Evolutionary conservation across 306 rosid genomes (phyloP).

Genomic region (Trichosanthes cucumerina): DNA sequence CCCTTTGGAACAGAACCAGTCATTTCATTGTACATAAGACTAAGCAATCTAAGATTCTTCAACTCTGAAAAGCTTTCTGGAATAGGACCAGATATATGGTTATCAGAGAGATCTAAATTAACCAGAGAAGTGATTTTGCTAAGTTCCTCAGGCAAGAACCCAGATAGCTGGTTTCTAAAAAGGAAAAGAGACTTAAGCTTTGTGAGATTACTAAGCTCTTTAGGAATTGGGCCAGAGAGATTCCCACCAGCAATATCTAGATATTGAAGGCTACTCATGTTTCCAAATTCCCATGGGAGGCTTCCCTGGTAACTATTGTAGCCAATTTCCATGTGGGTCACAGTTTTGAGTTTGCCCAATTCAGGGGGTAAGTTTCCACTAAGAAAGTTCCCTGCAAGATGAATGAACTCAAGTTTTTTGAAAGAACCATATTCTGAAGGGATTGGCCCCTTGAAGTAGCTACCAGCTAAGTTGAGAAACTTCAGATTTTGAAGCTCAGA

Average conservation of each 20-base stretch:
- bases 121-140: conserved; percentile 34
- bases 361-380: conserved; percentile 61
- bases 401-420: conserved; percentile 64
- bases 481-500: conserved; percentile 43
- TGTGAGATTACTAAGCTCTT: conserved; percentile 59
- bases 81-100: conserved; percentile 63
- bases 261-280: conserved; percentile 68
- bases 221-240: conserved; percentile 62
- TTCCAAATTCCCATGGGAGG: conserved; percentile 64
- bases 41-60: conserved; percentile 53
- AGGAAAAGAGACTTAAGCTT: conserved; percentile 64
- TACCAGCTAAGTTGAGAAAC: conserved; percentile 75
- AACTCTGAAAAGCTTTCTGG: conserved; percentile 64
- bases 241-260: conserved; percentile 88
- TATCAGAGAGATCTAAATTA: conserved; percentile 80
- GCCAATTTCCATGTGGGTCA: conserved; percentile 89
- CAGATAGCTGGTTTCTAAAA: conserved; percentile 65
- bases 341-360: conserved; percentile 71
- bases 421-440: conserved; percentile 77
- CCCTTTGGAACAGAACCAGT: conserved; percentile 56
- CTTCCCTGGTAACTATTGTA: conserved; percentile 54
- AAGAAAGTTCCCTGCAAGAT: conserved; percentile 78
- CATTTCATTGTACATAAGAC: conserved; percentile 84
- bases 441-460: conserved; percentile 80
- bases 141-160: conserved; percentile 56